phyloP scores from a whole-genome alignment of 2,329 filamentous ascomycete genomes.

The Cladosporium sp. region DNA sequence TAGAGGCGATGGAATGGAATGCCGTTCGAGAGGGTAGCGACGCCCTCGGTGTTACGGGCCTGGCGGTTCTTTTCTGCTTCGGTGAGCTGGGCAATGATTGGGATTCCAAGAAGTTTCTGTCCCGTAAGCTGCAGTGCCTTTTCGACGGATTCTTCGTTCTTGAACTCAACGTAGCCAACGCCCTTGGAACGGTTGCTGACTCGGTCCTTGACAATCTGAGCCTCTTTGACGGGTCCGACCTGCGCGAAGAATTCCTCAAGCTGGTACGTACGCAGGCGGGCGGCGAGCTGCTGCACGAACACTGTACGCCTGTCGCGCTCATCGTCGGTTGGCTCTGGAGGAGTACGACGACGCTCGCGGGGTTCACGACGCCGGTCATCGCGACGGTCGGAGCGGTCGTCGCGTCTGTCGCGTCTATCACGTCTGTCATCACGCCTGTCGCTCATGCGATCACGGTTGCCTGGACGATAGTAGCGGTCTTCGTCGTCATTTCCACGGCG shows the following conservation, averaged over 20 bases:
- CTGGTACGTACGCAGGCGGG: slow-evolving; percentile 84
- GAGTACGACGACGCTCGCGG: slow-evolving; percentile 35
- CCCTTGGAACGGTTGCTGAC: slow-evolving; percentile 97
- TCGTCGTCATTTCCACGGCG: slow-evolving; percentile 40
- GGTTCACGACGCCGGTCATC: slow-evolving; percentile 46
- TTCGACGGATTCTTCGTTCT: slow-evolving; percentile 86
- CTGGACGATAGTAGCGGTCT: slow-evolving; percentile 15
- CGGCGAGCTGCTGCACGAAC: slow-evolving; percentile 96
- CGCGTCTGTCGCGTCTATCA: slow-evolving; percentile 42
- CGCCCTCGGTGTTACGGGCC: slow-evolving; percentile 71
- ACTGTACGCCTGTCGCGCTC: slow-evolving; percentile 95
- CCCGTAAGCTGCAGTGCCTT: slow-evolving; percentile 96
- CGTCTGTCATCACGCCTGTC: slow-evolving; percentile 65
- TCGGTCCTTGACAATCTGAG: slow-evolving; percentile 96
- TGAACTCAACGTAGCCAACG: slow-evolving; percentile 99
- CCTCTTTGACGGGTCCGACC: slow-evolving; percentile 89
- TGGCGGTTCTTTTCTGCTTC: slow-evolving; percentile 99
- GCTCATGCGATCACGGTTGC: slow-evolving; percentile 43
- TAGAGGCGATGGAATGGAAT: slow-evolving; percentile 97
- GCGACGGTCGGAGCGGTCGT: slow-evolving; percentile 33
- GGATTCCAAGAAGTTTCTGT: slow-evolving; percentile 96
- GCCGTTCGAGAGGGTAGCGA: slow-evolving; percentile 66
- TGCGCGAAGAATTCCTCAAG: slow-evolving; percentile 94
- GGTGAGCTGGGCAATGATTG: slow-evolving; percentile 95
- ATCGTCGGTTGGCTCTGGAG: slow-evolving; percentile 78